Evolutionary conservation across 1,284 basidiomycete species (phyloP), one percentile per base, ranked within the genome.

Genomic region (Irpex sp.): DNA sequence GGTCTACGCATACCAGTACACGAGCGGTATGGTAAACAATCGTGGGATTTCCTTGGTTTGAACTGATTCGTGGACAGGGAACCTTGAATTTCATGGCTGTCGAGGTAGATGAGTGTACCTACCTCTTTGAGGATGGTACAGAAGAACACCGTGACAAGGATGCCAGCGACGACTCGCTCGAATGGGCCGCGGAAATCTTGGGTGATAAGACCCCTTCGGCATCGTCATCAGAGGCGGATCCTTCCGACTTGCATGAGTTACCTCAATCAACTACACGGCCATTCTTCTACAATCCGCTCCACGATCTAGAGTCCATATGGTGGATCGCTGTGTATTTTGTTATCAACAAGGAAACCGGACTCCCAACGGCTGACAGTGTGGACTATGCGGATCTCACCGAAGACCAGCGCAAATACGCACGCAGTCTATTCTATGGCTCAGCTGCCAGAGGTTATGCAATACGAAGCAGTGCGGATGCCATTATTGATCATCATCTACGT

Each of bases 41-140:
- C 31, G 3, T 4, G 31, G 31, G 31, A 31, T 31, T 31, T 31
- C 31, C 31, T 31, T 31, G 31, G 4, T 31, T 31, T 31, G 31
- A 31, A 31, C 31, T 31, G 31, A 31, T 31, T 31, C 31, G 4
- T 31, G 31, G 31, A 31, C 36, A 62, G 61, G 61, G 61, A 5
- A 62, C 61, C 4, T 37, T 47, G 5, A 36, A 56, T 17, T 62
- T 62, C 38, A 62, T 62, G 56, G 38, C 61, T 13, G 40, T 37
- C 4, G 61, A 62, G 48, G 61, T 62, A 4, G 44, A 56, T 9
- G n/a, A 13, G 8, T 17, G 17, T 15, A 19, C n/a, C 8, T 58
- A 58, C 57, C 31, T 58, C 7, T 17, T 19, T 19, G 49, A 51
- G 49, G 17, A 51, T 19, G 49, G 19, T n/a, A n/a, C 4, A 11